phyloP scores from a whole-genome alignment of 2,329 filamentous ascomycete species.

The Colletotrichum theobromicola region DNA sequence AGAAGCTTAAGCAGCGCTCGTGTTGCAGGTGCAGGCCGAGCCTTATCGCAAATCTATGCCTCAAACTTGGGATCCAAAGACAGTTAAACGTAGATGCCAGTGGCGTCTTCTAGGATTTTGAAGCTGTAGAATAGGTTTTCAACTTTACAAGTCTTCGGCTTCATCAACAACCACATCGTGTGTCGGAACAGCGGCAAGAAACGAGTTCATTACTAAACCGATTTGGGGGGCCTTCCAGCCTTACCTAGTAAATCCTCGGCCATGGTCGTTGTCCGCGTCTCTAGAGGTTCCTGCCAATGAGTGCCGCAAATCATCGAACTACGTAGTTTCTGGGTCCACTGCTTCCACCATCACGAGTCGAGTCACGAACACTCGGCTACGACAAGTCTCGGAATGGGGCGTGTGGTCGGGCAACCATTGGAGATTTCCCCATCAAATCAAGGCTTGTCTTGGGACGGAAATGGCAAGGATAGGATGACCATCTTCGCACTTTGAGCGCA shows the following conservation, averaged over 20 bases:
- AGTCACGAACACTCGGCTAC: not conserved
- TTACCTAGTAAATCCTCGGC: no score
- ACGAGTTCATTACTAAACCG: not conserved
- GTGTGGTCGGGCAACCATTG: not conserved
- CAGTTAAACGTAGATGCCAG: not conserved
- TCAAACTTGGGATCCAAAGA: not conserved
- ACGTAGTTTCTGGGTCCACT: not conserved
- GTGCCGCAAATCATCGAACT: not conserved
- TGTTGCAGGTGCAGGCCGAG: not conserved
- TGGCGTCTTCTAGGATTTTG: not conserved
- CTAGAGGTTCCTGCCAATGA: not conserved
- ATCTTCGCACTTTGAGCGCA: not conserved
- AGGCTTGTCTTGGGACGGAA: accelerated
- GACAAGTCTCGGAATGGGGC: not conserved
- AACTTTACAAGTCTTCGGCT: not conserved
- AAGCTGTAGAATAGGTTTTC: not conserved
- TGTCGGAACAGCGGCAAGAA: not conserved
- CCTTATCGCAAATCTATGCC: not conserved
- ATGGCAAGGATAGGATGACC: accelerated
- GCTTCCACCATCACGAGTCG: not conserved
- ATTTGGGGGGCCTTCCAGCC: not conserved
- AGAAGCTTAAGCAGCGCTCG: not conserved
- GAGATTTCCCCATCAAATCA: not conserved
- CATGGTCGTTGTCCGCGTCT: not conserved
- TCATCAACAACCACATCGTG: not conserved